Percentiles rank a stretch among this genome's conserved stretches.
phyloP scores from a whole-genome alignment of 2,329 filamentous ascomycete genomes.

The Fusarium sp. region DNA sequence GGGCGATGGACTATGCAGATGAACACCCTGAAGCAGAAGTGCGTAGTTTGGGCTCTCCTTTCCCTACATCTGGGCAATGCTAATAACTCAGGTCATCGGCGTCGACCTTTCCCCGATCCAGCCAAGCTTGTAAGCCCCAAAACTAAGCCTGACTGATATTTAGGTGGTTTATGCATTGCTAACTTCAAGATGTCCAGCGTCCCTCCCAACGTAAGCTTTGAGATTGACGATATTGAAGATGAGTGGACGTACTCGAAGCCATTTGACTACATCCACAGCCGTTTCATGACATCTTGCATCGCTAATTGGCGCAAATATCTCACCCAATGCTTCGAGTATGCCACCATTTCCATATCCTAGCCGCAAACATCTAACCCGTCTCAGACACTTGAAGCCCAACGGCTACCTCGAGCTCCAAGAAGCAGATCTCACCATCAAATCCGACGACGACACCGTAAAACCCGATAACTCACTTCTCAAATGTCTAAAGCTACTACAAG shows the following conservation, averaged over 20 bases:
- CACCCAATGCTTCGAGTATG: background rate
- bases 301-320: background rate
- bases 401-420: background rate
- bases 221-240: background rate
- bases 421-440: conserved; percentile 1
- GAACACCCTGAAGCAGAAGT: background rate
- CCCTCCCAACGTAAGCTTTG: background rate
- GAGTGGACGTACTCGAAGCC: background rate
- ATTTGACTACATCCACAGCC: conserved; percentile 2
- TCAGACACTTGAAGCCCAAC: background rate
- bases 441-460: background rate
- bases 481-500: background rate
- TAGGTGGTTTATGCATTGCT: background rate
- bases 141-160: rapidly evolving
- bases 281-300: background rate
- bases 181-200: rapidly evolving
- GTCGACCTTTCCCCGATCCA: background rate
- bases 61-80: rapidly evolving
- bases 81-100: background rate
- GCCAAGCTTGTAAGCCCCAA: background rate
- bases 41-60: background rate
- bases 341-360: rapidly evolving
- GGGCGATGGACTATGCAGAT: conserved; percentile 1
- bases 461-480: background rate
- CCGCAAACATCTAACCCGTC: background rate